Conservation (phyloP, 371 early-diverging fungal genomes). For the Rhizopus delemar region DNA sequence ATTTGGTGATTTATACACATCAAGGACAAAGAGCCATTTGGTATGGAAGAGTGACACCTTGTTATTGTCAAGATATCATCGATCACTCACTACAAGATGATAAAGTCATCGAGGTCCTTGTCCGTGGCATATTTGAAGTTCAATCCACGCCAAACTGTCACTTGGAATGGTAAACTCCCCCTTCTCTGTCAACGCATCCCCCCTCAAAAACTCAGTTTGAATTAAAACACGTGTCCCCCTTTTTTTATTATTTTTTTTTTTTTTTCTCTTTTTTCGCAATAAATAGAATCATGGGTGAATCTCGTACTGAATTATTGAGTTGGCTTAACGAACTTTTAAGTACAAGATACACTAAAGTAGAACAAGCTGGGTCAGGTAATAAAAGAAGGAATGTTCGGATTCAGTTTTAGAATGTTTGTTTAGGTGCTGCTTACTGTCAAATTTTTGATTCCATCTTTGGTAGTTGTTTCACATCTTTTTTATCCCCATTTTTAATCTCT, state of each 20-base stretch:
- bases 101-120: slow-evolving; percentile 33
- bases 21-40: slow-evolving; percentile 44
- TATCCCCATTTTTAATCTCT: neutral
- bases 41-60: slow-evolving; percentile 48
- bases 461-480: slow-evolving; percentile 18
- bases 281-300: slow-evolving; percentile 64
- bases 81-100: slow-evolving; percentile 32
- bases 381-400: neutral
- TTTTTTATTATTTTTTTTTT: slow-evolving; percentile 7
- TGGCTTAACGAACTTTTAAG: slow-evolving; percentile 92
- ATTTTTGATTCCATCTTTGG: slow-evolving; percentile 92
- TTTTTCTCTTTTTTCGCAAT: neutral
- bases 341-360: slow-evolving; percentile 86
- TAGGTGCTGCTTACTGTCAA: slow-evolving; percentile 88
- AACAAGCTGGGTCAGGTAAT: slow-evolving; percentile 90
- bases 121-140: slow-evolving; percentile 40
- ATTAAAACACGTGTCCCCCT: slow-evolving; percentile 5
- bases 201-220: neutral
- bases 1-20: slow-evolving; percentile 40
- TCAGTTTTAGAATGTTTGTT: neutral
- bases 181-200: neutral
- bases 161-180: slow-evolving; percentile 26
- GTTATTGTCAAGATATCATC: slow-evolving; percentile 39
- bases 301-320: slow-evolving; percentile 81
- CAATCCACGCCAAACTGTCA: slow-evolving; percentile 21